phyloP scores from a whole-genome alignment of 352 stramenopile genomes.

The Pythium graminicola region DNA sequence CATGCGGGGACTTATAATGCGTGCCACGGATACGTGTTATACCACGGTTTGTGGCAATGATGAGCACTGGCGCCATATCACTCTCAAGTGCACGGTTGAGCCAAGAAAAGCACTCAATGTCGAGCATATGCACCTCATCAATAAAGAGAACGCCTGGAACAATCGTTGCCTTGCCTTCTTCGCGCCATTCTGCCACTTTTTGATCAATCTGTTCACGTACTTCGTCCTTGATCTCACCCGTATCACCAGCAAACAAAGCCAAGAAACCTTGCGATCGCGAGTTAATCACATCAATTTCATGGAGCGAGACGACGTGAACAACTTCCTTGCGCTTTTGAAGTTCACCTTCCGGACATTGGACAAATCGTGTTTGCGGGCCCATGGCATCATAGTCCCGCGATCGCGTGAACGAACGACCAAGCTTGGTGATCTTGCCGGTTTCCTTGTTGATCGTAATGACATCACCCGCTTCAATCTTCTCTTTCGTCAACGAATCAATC shows the following conservation, averaged over 20 bases:
- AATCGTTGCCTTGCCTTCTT: conserved; percentile 96
- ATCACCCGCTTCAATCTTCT: conserved; percentile 97
- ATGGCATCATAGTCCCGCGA: conserved; percentile 99
- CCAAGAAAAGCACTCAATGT: conserved; percentile 99
- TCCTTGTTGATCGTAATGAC: conserved; percentile 99
- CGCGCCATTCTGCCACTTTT: conserved; percentile 95
- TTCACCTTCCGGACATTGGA: conserved; percentile 94
- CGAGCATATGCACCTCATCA: conserved; percentile 99
- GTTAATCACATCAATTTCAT: conserved; percentile 99
- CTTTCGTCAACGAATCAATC: conserved; percentile 98
- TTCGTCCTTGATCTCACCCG: conserved; percentile 98
- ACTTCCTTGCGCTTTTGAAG: conserved; percentile 98
- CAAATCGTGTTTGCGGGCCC: conserved; percentile 84
- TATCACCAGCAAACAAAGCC: conserved; percentile 98
- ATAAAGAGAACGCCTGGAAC: conserved; percentile 99
- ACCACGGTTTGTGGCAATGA: conserved; percentile 98
- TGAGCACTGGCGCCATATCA: conserved; percentile 96
- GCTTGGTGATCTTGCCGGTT: conserved; percentile 97
- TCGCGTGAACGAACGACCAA: conserved; percentile 96
- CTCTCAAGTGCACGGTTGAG: conserved; percentile 98
- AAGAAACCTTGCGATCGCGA: conserved; percentile 98
- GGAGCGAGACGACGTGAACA: conserved; percentile 95
- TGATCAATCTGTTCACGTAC: conserved; percentile 98
- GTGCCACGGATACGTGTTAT: conserved; percentile 98
- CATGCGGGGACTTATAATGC: conserved; percentile 98